Percentiles rank a stretch among this genome's conserved stretches.
These are phyloP conservation scores for Dacryopinax primogenitus DNA, from an alignment of 768 basidiomycete genomes.

Conservation along the genomic window DNA sequence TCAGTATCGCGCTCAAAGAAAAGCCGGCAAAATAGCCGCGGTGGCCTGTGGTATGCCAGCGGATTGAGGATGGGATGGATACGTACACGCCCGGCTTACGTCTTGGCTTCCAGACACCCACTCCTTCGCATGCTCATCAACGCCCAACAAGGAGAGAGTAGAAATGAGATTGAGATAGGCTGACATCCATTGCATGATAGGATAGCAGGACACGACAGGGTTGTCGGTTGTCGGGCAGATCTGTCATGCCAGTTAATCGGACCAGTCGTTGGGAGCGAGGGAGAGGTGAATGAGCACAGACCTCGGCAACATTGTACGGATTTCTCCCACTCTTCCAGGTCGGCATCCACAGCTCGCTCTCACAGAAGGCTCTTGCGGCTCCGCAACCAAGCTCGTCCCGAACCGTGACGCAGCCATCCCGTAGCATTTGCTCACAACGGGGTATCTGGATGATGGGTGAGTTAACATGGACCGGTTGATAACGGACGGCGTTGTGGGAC, in stretches of 20 bases:
- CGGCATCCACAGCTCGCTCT: not conserved
- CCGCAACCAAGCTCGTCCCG: constrained; percentile 39
- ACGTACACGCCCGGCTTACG: constrained; percentile 40
- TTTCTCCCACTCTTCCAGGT: constrained; percentile 31
- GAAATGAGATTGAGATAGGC: constrained; percentile 49
- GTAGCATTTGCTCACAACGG: constrained; percentile 29
- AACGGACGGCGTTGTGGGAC: not conserved
- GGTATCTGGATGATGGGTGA: not conserved
- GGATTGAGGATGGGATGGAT: constrained; percentile 50
- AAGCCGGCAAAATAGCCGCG: no score
- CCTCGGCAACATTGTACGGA: constrained; percentile 56
- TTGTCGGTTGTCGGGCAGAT: not conserved
- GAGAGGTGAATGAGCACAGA: constrained; percentile 52
- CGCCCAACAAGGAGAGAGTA: constrained; percentile 46
- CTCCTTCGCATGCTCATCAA: constrained; percentile 35
- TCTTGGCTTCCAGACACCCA: constrained; percentile 44
- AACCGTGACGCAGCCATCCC: constrained; percentile 36
- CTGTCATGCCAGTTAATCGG: not conserved
- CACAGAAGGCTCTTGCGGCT: constrained; percentile 32
- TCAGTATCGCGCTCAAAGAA: not conserved
- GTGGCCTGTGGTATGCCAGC: no score
- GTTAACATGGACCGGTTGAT: not conserved
- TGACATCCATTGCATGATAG: constrained; percentile 37
- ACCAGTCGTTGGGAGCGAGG: constrained; percentile 36
- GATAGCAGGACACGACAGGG: constrained; percentile 24